phyloP scores from a whole-genome alignment of 257 asterid species.

The Solanum neorickii region DNA sequence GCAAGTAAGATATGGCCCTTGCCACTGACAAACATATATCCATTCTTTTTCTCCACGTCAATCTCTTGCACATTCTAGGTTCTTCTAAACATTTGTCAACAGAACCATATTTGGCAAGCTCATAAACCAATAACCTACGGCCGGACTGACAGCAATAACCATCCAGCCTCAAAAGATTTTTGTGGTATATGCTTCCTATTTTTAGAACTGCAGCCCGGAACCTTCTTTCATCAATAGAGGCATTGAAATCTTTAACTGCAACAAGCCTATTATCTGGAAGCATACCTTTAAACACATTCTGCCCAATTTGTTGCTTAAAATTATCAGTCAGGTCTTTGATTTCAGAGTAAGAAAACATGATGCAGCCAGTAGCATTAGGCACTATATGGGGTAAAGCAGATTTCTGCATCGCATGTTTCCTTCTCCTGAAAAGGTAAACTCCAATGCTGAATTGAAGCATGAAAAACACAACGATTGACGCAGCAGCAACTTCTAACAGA shows the following conservation, averaged over 20 bases:
- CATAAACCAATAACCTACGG: constrained; percentile 22
- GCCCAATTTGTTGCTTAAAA: constrained; percentile 28
- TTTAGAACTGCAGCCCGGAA: constrained; percentile 22
- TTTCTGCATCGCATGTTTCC: constrained; percentile 1
- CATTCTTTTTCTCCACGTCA: constrained; percentile 27
- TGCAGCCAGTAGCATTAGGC: constrained; percentile 15
- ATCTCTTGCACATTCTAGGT: constrained; percentile 24
- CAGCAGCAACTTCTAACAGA: constrained; percentile 12
- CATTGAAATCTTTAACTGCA: constrained; percentile 14
- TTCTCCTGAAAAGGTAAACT: constrained; percentile 9
- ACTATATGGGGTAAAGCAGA: constrained; percentile 1
- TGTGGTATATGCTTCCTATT: constrained; percentile 27
- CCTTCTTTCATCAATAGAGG: constrained; percentile 15
- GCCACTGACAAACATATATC: constrained; percentile 26
- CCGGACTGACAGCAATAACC: constrained; percentile 22
- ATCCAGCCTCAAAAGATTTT: constrained; percentile 23
- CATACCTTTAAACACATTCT: constrained; percentile 18
- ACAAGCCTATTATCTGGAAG: constrained; percentile 15
- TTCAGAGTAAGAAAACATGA: constrained; percentile 19
- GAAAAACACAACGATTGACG: constrained; percentile 6
- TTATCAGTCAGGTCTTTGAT: constrained; percentile 21
- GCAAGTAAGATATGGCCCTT: constrained; percentile 27
- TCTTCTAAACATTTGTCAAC: constrained; percentile 20
- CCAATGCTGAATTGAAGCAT: constrained; percentile 19
- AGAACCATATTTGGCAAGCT: constrained; percentile 21